Percentiles rank a stretch among this genome's conserved stretches.
These are phyloP conservation scores for Acanthamoeba lenticulata DNA, from an alignment of 208 protist genomes.

Conservation along the genomic window DNA sequence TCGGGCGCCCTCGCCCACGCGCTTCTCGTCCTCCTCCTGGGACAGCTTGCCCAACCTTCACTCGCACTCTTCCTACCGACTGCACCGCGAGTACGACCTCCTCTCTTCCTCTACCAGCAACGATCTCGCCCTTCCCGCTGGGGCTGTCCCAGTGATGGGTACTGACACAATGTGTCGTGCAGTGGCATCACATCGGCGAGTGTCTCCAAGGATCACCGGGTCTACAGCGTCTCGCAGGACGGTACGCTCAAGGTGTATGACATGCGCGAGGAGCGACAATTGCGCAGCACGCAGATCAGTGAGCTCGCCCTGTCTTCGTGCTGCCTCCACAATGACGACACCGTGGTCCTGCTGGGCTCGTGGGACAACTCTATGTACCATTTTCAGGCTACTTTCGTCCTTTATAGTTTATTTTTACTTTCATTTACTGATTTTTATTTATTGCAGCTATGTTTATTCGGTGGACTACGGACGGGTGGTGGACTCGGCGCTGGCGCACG, in stretches of 20 bases:
- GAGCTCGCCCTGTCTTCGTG: constrained; percentile 78
- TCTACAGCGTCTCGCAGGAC: constrained; percentile 84
- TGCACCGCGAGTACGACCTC: not conserved
- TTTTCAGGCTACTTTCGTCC: too few species aligned
- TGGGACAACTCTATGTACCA: constrained; percentile 87
- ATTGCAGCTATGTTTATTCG: constrained; percentile 85
- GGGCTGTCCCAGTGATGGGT: too few species aligned
- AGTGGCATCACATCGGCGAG: constrained; percentile 74
- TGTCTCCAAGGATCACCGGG: constrained; percentile 73
- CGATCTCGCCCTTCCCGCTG: too few species aligned
- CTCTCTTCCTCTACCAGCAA: too few species aligned
- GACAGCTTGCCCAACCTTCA: not conserved
- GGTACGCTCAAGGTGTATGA: constrained; percentile 81
- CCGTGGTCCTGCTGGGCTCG: constrained; percentile 79
- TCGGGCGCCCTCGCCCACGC: not conserved
- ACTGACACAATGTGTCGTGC: not conserved
- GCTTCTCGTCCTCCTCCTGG: not conserved
- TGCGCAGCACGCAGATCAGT: constrained; percentile 73
- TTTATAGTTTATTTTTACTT: not conserved
- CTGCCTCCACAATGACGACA: constrained; percentile 75
- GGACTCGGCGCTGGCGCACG: constrained; percentile 74
- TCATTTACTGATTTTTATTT: too few species aligned
- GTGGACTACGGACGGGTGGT: constrained; percentile 78
- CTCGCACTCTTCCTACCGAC: constrained; percentile 20
- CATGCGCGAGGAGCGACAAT: constrained; percentile 78